Base-by-base conservation (phyloP, 2,329 filamentous ascomycete genomes). In the Graphilbum ipis-grandicollis region DNA sequence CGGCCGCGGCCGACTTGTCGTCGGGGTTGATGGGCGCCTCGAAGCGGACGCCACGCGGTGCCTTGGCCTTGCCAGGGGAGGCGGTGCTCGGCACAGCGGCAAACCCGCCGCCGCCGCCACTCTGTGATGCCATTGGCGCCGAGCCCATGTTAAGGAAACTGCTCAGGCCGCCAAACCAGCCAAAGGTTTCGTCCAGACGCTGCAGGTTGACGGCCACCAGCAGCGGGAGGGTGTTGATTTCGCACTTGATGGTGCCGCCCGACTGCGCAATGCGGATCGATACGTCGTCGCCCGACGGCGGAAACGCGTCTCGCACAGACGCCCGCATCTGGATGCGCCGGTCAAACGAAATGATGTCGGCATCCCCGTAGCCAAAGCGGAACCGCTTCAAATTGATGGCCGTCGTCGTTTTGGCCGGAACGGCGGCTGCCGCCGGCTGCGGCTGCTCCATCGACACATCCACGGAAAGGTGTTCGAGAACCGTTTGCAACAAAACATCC, bases 141-240 rank as follows among this genome's bases (percentile, higher is more conserved):
- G 71, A 80, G 43, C 85, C 82, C 52, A 94, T 71, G 48, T 90
- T 92, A 31, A 98, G 61, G 36, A 98, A 79, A 45, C 85, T 84
- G 53, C 86, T 93, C 31, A 98, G 62, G 0, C 90, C 90, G 26
- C 90, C 90, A 55, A 94, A 86, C 66, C 82, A 84, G 39, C 74
- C 73, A 41, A 96, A 75, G 0, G 82, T 82, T 48, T 93, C 85
- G 47, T 96, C 90, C 18, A 96, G 59, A 38, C 72, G 71, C 44
- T 79, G 76, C 14, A 94, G 59, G 50, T 96, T 82, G 30, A 96
- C 57, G 39, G 75, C 70, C 9, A 93, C 53, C 40, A 77, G 71
- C 2, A 94, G 55, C 6, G 86, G 84, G 9, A 92, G 63, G 0
- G 85, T 92, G 36, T 74, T 71, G 13, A 93, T 52, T 23, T 80